Base-by-base conservation (phyloP, 108 stramenopile genomes). In the Skeletonema menzelii region DNA sequence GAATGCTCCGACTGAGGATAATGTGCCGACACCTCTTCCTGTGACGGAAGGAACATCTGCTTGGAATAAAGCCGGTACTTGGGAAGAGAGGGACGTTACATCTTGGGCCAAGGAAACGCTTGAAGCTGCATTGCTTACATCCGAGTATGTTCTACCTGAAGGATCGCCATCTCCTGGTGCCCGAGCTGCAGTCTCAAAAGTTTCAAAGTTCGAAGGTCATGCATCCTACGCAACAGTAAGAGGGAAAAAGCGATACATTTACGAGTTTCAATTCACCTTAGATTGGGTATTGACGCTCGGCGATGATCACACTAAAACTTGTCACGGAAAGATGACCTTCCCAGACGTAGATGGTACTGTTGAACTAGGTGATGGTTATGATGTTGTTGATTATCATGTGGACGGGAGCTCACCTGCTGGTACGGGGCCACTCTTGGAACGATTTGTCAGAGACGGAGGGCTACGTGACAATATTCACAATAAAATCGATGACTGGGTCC, bases 31-130 rank as follows among this genome's bases (percentile, higher is more conserved):
- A 37, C 40, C 35, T 64, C 22, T 38, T 4, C 22, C 69, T 10
- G 59, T 63, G 2, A 57, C 62, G 14, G 73, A 68, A 32, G 87
- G 77, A 5, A 70, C 65, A 20, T 87, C 88, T 26, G 91, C 82
- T 14, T 96, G 95, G 95, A 98, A 98, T 67, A 83, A 87, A 66
- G 97, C 95, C 4, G 89, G 93, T 22, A 97, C 97, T 7, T 97
- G 96, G 95, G 97, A 98, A 64, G 95, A 96, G 80, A 82, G 88
- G 56, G 89, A 95, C 75, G 85, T 92, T 32, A 85, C 93, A 20
- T 72, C 85, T 60, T 97, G 96, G 93, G 93, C 88, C n/a, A 82
- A 82, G 56, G 88, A 88, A 34, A 79, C 89, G 13, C 66, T 94
- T 60, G 65, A 85, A 40, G 75, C 80, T 37, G 59, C 61, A 0